Conservation (phyloP, 306 rosid species). For the Glycine latifolia region DNA sequence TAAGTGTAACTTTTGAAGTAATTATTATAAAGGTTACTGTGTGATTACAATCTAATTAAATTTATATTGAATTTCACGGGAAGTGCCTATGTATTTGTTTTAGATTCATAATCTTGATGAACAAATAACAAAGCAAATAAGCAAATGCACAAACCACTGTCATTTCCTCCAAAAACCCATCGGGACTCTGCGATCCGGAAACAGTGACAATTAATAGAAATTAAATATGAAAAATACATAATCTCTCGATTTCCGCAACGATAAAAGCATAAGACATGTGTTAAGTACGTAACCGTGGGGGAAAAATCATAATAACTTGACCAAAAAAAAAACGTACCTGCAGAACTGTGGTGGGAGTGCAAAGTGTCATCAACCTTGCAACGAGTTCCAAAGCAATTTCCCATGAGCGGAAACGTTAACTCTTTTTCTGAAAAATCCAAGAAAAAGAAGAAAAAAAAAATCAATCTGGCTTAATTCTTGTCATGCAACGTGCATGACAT, state of each 20-base stretch:
- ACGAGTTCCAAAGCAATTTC: conserved; percentile 55
- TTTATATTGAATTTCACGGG: not conserved
- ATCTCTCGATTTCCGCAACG: not conserved
- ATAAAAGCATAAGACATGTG: not conserved
- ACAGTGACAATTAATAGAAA: not conserved
- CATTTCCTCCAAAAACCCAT: not conserved
- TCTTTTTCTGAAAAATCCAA: conserved; percentile 13
- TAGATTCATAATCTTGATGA: not conserved
- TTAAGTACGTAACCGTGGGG: not conserved
- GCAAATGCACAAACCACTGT: not conserved
- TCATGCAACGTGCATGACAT: conserved; percentile 13
- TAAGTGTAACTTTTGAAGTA: too few relatives aligned
- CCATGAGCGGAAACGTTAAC: conserved; percentile 42
- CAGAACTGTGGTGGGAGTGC: conserved; percentile 8
- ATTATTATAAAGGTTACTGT: too few relatives aligned
- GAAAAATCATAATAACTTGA: not conserved
- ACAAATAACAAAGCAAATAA: not conserved
- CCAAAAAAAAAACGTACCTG: conserved; percentile 1
- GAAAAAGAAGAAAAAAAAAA: not conserved
- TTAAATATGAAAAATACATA: not conserved
- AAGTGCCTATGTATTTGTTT: not conserved
- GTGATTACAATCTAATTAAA: not conserved
- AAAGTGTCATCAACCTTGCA: conserved; percentile 38
- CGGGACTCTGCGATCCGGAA: too few relatives aligned
- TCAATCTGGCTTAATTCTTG: not conserved